Conservation (phyloP, 2,329 filamentous ascomycete genomes). For the Fusarium nematophilum region DNA sequence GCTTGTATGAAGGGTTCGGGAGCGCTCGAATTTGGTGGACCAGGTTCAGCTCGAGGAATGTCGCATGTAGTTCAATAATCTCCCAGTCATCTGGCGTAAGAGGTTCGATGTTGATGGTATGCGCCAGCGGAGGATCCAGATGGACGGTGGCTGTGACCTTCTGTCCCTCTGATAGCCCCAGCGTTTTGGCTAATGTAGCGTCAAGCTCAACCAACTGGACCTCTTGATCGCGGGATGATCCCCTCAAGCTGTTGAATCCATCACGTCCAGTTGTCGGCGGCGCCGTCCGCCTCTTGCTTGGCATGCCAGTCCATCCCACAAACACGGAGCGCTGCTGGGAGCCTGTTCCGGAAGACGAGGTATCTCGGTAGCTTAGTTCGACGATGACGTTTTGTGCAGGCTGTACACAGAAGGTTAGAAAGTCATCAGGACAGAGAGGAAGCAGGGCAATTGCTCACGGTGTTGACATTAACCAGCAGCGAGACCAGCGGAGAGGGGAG, state of each 20-base stretch:
- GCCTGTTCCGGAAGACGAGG: constrained; percentile 60
- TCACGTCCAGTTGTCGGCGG: constrained; percentile 81
- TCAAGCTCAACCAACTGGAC: constrained; percentile 85
- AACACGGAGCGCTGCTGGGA: constrained; percentile 77
- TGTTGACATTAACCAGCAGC: constrained; percentile 88
- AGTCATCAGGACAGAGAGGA: not conserved
- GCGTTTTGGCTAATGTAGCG: constrained; percentile 79
- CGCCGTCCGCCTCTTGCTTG: constrained; percentile 84
- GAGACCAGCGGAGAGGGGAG: constrained; percentile 86
- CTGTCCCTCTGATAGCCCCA: constrained; percentile 84
- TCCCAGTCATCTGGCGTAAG: constrained; percentile 97
- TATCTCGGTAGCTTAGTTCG: constrained; percentile 79
- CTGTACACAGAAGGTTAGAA: constrained; percentile 56
- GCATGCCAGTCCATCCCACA: constrained; percentile 97
- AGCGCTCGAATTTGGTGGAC: constrained; percentile 92
- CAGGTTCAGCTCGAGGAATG: constrained; percentile 93
- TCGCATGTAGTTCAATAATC: constrained; percentile 97
- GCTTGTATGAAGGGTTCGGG: constrained; percentile 80
- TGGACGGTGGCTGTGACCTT: constrained; percentile 81
- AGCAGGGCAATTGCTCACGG: constrained; percentile 65
- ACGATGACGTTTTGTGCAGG: constrained; percentile 96
- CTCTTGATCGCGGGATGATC: constrained; percentile 78
- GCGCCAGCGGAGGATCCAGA: constrained; percentile 87
- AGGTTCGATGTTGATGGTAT: constrained; percentile 97
- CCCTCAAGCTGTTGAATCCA: constrained; percentile 71